Evolutionary conservation across 1,284 basidiomycete genomes (phyloP).

Genomic region (Cutaneotrichosporon spelunceum): DNA sequence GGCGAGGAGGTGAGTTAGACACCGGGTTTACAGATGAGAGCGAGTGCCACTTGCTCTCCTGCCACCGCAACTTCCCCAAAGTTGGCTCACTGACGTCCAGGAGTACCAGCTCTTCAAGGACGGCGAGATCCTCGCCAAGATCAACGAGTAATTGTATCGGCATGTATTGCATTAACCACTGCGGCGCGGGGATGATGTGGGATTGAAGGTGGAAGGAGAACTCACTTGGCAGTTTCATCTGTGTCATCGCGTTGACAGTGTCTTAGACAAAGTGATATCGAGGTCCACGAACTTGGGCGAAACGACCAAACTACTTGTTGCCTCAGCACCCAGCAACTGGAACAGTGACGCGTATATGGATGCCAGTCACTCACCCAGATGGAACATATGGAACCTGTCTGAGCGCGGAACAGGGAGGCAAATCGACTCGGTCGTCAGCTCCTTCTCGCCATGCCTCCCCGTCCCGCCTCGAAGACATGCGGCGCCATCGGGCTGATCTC

Average conservation of each 20-base stretch:
- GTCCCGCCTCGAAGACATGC: constrained; percentile 77
- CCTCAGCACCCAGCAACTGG: no score
- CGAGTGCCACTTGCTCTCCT: not conserved
- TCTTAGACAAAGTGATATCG: no score
- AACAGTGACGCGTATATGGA: no score
- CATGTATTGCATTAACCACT: constrained; percentile 21
- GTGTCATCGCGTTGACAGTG: no score
- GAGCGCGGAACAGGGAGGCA: no score
- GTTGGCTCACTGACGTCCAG: constrained; percentile 52
- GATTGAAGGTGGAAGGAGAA: no score
- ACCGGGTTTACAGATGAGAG: no score
- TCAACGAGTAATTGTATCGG: constrained; percentile 66
- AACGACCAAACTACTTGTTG: no score
- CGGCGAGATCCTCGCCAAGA: constrained; percentile 93
- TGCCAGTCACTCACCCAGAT: no score
- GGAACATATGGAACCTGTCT: no score
- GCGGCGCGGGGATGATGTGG: not conserved
- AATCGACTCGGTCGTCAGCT: constrained; percentile 54
- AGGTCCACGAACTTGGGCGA: no score
- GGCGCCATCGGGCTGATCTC: constrained; percentile 95
- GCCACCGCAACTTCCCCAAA: not conserved
- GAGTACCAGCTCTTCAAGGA: constrained; percentile 96
- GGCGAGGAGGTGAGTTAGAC: constrained; percentile 81
- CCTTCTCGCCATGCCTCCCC: constrained; percentile 57
- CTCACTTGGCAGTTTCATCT: no score